Percentiles rank a stretch among this genome's conserved stretches.
Evolutionary conservation across 148 eudicot species (phyloP).

Genomic region (Rhododendron henanense): DNA sequence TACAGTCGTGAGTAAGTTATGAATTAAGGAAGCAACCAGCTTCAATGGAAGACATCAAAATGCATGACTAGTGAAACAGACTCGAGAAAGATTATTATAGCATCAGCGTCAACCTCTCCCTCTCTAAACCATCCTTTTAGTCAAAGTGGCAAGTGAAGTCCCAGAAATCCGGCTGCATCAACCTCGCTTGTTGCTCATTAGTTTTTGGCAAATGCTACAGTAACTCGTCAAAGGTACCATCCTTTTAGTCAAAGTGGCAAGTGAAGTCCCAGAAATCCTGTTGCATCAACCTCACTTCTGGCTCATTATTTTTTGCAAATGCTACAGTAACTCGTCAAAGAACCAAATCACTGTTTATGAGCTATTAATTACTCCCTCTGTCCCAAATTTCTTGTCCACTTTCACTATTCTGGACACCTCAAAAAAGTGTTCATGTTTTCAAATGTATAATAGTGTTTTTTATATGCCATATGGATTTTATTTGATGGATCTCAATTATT

Average conservation of each 20-base stretch:
- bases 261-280: no score
- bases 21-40: not conserved
- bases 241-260: not conserved
- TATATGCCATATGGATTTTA: no score
- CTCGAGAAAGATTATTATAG: not conserved
- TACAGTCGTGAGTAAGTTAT: not conserved
- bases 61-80: not conserved
- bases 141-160: not conserved
- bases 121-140: not conserved
- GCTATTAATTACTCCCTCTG: not conserved
- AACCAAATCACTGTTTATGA: no score
- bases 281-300: not conserved
- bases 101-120: not conserved
- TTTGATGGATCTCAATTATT: no score
- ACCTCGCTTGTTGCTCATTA: not conserved
- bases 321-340: not conserved
- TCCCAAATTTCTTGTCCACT: no score
- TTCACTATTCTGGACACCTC: no score
- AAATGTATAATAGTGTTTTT: no score
- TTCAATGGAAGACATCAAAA: not conserved
- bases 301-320: not conserved
- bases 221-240: not conserved
- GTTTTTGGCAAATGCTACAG: not conserved
- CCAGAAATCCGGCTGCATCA: not conserved
- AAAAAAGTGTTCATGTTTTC: no score